phyloP scores from a whole-genome alignment of 2,329 filamentous ascomycete genomes.

The Pseudopyrenochaeta lycopersici region DNA sequence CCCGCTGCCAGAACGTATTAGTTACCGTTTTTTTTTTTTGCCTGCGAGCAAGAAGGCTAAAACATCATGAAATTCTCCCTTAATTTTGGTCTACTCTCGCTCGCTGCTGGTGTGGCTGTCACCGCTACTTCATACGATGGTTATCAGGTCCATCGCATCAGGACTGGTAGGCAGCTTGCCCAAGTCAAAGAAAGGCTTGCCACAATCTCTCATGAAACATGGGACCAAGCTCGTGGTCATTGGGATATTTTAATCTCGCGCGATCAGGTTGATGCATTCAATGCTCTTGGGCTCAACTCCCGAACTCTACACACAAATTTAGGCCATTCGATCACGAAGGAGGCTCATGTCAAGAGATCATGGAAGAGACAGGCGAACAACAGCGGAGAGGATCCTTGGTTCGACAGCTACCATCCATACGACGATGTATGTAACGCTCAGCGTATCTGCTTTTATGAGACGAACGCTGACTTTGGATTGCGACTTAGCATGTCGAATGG shows the following conservation, averaged over 20 bases:
- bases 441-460: neutral
- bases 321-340: constrained; percentile 53
- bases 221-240: constrained; percentile 46
- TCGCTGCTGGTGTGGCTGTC: constrained; percentile 23
- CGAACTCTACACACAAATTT: constrained; percentile 56
- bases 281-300: constrained; percentile 46
- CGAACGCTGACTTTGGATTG: neutral
- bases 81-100: constrained; percentile 21
- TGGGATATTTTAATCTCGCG: constrained; percentile 56
- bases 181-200: constrained; percentile 47
- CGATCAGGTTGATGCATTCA: constrained; percentile 50
- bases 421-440: constrained; percentile 25
- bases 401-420: constrained; percentile 44
- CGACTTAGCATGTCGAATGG: constrained; percentile 19
- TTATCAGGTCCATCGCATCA: constrained; percentile 52
- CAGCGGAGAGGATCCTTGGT: constrained; percentile 31
- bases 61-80: constrained; percentile 24
- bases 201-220: constrained; percentile 46
- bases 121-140: constrained; percentile 50
- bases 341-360: constrained; percentile 54
- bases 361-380: constrained; percentile 33
- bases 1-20: neutral
- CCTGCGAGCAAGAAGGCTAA: neutral
- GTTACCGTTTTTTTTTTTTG: neutral
- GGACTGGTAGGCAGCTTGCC: constrained; percentile 42